Conservation (phyloP, 257 asterid genomes). For the Solanum pennellii region DNA sequence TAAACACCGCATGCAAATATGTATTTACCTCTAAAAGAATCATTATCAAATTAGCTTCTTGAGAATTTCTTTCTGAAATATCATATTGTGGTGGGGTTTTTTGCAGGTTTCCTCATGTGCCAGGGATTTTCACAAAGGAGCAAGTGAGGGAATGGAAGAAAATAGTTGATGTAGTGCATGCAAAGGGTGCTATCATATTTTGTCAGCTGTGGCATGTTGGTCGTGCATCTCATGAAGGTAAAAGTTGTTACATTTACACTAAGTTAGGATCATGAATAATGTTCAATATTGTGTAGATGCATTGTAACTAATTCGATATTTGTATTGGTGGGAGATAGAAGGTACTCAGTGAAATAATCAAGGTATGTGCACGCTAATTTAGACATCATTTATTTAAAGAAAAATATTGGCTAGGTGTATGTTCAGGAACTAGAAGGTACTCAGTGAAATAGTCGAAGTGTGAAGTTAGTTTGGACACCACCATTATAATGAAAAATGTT, state of each 20-base stretch:
- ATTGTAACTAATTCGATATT: not conserved
- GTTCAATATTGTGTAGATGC: not conserved
- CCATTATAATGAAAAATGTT: not conserved
- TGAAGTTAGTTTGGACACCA: not conserved
- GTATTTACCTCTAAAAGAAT: not conserved
- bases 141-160: constrained; percentile 88
- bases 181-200: constrained; percentile 70
- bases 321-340: not conserved
- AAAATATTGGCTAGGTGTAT: not conserved
- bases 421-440: not conserved
- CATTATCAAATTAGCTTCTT: not conserved
- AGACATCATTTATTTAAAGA: not conserved
- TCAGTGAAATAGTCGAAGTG: not conserved
- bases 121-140: constrained; percentile 69
- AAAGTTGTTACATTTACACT: not conserved
- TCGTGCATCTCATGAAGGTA: constrained; percentile 89
- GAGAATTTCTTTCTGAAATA: not conserved
- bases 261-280: not conserved
- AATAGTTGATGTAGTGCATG: constrained; percentile 67
- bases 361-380: not conserved
- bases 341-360: not conserved
- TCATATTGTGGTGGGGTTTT: not conserved
- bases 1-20: not conserved
- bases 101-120: constrained; percentile 83
- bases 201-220: constrained; percentile 99